phyloP scores from a whole-genome alignment of 75 land plant genomes.

The Pinus albicaulis region DNA sequence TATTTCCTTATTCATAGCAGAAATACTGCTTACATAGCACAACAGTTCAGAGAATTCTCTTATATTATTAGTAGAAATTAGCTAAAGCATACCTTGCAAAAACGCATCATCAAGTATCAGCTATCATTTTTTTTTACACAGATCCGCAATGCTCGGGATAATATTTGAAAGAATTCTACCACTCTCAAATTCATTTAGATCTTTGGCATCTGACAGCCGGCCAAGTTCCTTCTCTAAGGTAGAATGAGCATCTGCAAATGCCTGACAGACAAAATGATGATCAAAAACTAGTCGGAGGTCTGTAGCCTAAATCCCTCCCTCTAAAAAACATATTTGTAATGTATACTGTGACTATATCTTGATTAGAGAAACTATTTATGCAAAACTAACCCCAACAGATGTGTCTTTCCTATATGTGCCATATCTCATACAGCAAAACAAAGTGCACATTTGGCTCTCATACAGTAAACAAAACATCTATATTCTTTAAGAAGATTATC shows the following conservation, averaged over 20 bases:
- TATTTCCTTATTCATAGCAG: too few relatives aligned
- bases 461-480: neutral
- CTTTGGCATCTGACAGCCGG: slow-evolving; percentile 14
- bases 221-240: slow-evolving; percentile 62
- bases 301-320: neutral
- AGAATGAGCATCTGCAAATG: slow-evolving; percentile 93
- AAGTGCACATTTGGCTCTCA: neutral
- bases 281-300: neutral
- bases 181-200: slow-evolving; percentile 10
- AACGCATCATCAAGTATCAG: too few relatives aligned
- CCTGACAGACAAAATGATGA: slow-evolving; percentile 37
- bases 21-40: too few relatives aligned
- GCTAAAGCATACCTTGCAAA: too few relatives aligned
- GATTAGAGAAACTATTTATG: neutral
- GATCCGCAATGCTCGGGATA: slow-evolving; percentile 46
- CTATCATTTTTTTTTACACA: neutral
- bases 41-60: too few relatives aligned
- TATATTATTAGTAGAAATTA: too few relatives aligned
- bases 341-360: neutral
- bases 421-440: neutral
- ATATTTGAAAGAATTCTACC: slow-evolving; percentile 44
- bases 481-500: neutral
- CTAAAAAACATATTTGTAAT: neutral
- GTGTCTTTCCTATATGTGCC: neutral
- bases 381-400: neutral